A percentile compares a stretch with the other conserved stretches of the same genome.
phyloP scores from a whole-genome alignment of 2,329 filamentous ascomycete species.

The Xylaria sp. region DNA sequence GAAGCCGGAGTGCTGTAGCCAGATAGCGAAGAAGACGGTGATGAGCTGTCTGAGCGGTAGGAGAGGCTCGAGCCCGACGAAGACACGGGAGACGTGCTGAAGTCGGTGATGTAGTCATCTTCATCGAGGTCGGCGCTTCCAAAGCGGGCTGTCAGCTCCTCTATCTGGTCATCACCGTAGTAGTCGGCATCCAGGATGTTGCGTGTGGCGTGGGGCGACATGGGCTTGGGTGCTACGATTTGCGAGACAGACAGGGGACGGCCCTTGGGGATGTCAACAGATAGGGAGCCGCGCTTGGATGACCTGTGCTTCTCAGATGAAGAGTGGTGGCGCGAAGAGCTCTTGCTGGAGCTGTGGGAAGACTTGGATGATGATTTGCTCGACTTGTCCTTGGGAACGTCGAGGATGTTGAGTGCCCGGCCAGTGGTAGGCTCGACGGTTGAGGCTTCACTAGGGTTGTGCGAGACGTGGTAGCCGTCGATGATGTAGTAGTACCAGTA shows the following conservation, averaged over 20 bases:
- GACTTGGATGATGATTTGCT: conserved; percentile 58
- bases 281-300: conserved; percentile 61
- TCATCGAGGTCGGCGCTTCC: conserved; percentile 68
- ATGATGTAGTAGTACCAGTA: conserved; percentile 99
- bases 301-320: conserved; percentile 58
- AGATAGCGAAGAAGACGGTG: conserved; percentile 76
- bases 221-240: conserved; percentile 90
- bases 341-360: conserved; percentile 59
- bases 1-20: conserved; percentile 83
- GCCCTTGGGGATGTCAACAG: conserved; percentile 82
- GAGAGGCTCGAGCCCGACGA: conserved; percentile 76
- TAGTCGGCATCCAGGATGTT: conserved; percentile 87
- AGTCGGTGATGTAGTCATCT: conserved; percentile 66
- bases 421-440: conserved; percentile 96
- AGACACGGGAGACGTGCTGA: conserved; percentile 69
- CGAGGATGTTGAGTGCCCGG: conserved; percentile 96
- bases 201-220: conserved; percentile 86
- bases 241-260: conserved; percentile 87
- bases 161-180: conserved; percentile 75
- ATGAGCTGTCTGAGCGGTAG: conserved; percentile 76
- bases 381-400: conserved; percentile 73
- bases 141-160: conserved; percentile 83
- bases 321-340: conserved; percentile 51
- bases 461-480: conserved; percentile 96
- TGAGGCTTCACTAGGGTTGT: conserved; percentile 90